A percentile compares a stretch with the other conserved stretches of the same genome.
These are phyloP conservation scores for Anthracocystis panici-leucophaei DNA, from an alignment of 1,284 basidiomycete species.

Conservation along the genomic window DNA sequence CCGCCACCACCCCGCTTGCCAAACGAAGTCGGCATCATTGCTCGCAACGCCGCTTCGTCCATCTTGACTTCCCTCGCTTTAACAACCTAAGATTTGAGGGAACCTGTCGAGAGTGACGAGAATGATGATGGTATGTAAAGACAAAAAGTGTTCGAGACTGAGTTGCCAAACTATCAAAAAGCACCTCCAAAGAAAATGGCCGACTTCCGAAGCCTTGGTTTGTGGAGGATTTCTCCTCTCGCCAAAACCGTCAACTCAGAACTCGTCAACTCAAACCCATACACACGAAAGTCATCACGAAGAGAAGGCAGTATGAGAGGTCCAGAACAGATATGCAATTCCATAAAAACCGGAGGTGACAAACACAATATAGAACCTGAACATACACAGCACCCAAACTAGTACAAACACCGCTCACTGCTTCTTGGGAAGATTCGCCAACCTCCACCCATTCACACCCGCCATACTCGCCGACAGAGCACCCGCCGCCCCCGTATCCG, in stretches of 20 bases:
- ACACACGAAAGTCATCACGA: too few species aligned
- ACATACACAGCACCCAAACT: too few species aligned
- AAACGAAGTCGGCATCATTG: slow-evolving; percentile 65
- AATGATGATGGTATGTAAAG: not conserved
- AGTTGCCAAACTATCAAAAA: not conserved
- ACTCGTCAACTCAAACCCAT: too few species aligned
- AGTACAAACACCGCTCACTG: not conserved
- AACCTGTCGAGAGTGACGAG: too few species aligned
- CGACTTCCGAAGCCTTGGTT: slow-evolving; percentile 4
- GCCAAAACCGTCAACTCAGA: too few species aligned
- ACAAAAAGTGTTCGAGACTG: not conserved
- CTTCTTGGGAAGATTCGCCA: slow-evolving; percentile 50
- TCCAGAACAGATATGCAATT: not conserved
- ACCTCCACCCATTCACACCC: slow-evolving; percentile 41
- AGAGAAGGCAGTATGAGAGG: too few species aligned
- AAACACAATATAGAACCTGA: too few species aligned
- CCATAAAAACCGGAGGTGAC: not conserved
- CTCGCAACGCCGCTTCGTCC: slow-evolving; percentile 66
- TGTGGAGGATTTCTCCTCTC: not conserved
- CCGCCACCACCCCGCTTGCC: slow-evolving; percentile 39
- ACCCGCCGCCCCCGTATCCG: slow-evolving; percentile 5
- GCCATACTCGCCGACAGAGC: slow-evolving; percentile 8
- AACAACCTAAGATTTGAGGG: too few species aligned
- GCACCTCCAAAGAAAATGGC: not conserved
- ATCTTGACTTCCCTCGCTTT: slow-evolving; percentile 26